These are phyloP conservation scores for Tricholoma flavovirens DNA, from an alignment of 768 basidiomycete species.

Conservation along the genomic window DNA sequence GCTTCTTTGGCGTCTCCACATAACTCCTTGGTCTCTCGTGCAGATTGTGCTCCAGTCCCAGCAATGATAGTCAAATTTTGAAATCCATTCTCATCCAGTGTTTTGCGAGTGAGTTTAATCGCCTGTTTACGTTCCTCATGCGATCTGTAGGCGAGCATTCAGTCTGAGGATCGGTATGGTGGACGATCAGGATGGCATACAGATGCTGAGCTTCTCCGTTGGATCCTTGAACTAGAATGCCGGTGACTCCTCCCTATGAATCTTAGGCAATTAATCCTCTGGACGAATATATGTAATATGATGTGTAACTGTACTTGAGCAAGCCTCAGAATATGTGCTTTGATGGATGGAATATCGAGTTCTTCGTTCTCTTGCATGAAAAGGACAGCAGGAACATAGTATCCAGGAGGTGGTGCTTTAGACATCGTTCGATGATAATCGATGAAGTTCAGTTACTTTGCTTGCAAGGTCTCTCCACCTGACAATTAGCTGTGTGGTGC, in stretches of 20 bases:
- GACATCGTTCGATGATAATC: slow-evolving; percentile 21
- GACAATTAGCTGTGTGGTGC: too few species aligned
- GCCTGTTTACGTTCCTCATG: slow-evolving; percentile 63
- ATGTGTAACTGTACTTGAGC: slow-evolving; percentile 46
- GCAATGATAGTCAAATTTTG: slow-evolving; percentile 65
- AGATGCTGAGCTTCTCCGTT: slow-evolving; percentile 77
- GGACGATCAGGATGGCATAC: slow-evolving; percentile 15
- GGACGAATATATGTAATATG: slow-evolving; percentile 13
- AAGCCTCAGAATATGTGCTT: slow-evolving; percentile 66
- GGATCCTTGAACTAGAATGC: slow-evolving; percentile 67
- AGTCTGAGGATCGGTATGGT: not conserved
- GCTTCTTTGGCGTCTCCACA: slow-evolving; percentile 71
- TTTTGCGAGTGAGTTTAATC: slow-evolving; percentile 61
- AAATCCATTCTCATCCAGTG: slow-evolving; percentile 70
- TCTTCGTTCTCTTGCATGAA: slow-evolving; percentile 68
- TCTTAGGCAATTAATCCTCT: slow-evolving; percentile 15
- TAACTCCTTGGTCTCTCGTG: slow-evolving; percentile 65
- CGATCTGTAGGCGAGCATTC: slow-evolving; percentile 28
- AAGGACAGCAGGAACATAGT: slow-evolving; percentile 76
- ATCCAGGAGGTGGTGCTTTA: slow-evolving; percentile 54
- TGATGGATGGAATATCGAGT: slow-evolving; percentile 60
- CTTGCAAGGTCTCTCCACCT: too few species aligned
- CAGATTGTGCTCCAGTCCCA: slow-evolving; percentile 79
- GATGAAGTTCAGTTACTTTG: too few species aligned
- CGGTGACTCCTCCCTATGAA: slow-evolving; percentile 62